Percentiles rank a stretch among this genome's conserved stretches.
These are phyloP conservation scores for Blepharisma undulans DNA, from an alignment of 169 alveolate species.

Conservation along the genomic window DNA sequence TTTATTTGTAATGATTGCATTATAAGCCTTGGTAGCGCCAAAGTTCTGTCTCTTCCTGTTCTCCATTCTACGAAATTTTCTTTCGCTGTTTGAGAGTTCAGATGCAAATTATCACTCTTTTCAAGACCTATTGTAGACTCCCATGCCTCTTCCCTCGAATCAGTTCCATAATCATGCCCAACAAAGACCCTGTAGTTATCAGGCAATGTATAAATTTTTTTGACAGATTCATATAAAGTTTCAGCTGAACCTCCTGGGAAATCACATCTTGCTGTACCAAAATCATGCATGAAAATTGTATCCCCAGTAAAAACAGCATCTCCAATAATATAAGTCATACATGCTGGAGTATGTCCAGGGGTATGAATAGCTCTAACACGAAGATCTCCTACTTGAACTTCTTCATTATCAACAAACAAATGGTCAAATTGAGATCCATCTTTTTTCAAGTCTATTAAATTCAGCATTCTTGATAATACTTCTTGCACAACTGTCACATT, in stretches of 20 bases:
- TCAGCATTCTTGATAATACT: background rate
- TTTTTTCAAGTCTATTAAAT: background rate
- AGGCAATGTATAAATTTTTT: background rate
- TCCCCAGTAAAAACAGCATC: constrained; percentile 28
- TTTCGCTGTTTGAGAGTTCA: background rate
- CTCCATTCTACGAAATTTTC: constrained; percentile 25
- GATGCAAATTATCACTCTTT: background rate
- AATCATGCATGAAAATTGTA: constrained; percentile 24
- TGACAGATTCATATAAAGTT: background rate
- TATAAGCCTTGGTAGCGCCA: background rate
- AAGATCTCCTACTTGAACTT: background rate
- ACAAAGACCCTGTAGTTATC: constrained; percentile 6
- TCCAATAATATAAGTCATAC: constrained; percentile 14
- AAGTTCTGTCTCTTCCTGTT: background rate
- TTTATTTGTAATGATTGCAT: constrained; percentile 5
- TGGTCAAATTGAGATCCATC: constrained; percentile 3
- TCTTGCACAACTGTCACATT: background rate
- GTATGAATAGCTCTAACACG: background rate
- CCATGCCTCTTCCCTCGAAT: background rate
- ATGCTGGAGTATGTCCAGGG: constrained; percentile 28
- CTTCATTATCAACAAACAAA: background rate
- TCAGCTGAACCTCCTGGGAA: constrained; percentile 36
- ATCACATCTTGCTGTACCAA: constrained; percentile 17
- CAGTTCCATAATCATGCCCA: constrained; percentile 16
- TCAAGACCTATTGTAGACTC: background rate